Base-by-base conservation (phyloP, 2,329 filamentous ascomycete species). In the Penicillium sp. region DNA sequence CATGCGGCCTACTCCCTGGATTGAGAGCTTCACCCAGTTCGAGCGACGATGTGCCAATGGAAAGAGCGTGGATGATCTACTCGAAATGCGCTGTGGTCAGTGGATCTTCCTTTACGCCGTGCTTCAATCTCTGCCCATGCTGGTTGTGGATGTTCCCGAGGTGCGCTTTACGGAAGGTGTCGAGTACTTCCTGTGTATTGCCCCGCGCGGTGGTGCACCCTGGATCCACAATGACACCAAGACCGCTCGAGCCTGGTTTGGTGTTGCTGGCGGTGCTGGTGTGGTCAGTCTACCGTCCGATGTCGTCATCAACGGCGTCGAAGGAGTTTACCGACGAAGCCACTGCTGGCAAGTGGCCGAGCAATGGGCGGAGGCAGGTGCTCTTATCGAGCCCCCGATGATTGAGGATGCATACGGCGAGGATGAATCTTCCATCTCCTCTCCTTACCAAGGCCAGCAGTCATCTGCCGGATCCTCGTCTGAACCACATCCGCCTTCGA, bases 341-440 rank as follows among this genome's bases (percentile, higher is more conserved):
- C 88, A 90, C 70, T 90, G 87, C 74, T 91, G 88, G 88, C 76
- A 82, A 58, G 81, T 83, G 66, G 87, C 87, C 3, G 81, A 85
- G 64, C 79, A 83, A 64, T 90, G 88, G 88, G 80, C 80, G 9
- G 77, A 79, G 37, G 76, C 78, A 18, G 72, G 73, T 54, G 64
- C 70, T 51, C 64, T 75, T 16, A 59, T 76, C 44, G 72, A 65
- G 3, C 71, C 72, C 4, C 70, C 75, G 1, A 66, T 69, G 52
- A 57, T 73, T 4, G 73, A 74, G 31, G 73, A 75, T 19, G 68
- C 70, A 16, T 75, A 75, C 50, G 72, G 74, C 13, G 72, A 76
- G 19, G 69, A 75, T 41, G 74, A 76, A 49, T 74, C 75, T 3
- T 75, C 73, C 35, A 65, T 76, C 36, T 76, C 75, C 3, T 75